Evolutionary conservation across 768 basidiomycete species (phyloP).

Genomic region (Paxillus ammoniavirescens): DNA sequence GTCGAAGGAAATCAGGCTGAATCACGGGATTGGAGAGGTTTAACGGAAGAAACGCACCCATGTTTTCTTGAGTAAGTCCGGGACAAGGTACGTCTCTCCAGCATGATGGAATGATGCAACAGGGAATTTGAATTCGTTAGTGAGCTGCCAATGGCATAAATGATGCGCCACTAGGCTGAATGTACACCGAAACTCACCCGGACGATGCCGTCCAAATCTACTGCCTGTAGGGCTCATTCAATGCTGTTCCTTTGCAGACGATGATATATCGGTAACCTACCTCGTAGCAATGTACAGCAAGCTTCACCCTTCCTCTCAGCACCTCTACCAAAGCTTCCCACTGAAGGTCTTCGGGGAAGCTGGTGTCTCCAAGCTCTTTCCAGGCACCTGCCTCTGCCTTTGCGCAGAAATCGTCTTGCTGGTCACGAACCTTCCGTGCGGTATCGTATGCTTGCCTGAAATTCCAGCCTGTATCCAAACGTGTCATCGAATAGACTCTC

Average conservation of each 20-base stretch:
- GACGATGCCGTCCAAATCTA: constrained; percentile 72
- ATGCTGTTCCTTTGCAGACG: not conserved
- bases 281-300: constrained; percentile 38
- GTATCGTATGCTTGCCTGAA: constrained; percentile 78
- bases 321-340: constrained; percentile 83
- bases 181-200: constrained; percentile 45
- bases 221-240: constrained; percentile 36
- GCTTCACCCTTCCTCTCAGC: constrained; percentile 70
- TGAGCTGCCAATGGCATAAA: constrained; percentile 42
- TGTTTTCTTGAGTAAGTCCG: constrained; percentile 67
- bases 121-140: constrained; percentile 83
- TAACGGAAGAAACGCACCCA: constrained; percentile 41
- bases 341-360: constrained; percentile 60
- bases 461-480: constrained; percentile 81
- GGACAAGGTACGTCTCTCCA: constrained; percentile 80
- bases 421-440: constrained; percentile 63
- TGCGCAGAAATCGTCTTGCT: constrained; percentile 71
- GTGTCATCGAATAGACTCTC: constrained; percentile 43
- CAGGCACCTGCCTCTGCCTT: constrained; percentile 50
- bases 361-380: constrained; percentile 33
- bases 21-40: not conserved
- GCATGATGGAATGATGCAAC: constrained; percentile 80
- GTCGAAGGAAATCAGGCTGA: not conserved
- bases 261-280: not conserved
- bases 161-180: not conserved